Base-by-base conservation (phyloP, 1,284 basidiomycete species). In the Cutaneotrichosporon cavernicola region DNA sequence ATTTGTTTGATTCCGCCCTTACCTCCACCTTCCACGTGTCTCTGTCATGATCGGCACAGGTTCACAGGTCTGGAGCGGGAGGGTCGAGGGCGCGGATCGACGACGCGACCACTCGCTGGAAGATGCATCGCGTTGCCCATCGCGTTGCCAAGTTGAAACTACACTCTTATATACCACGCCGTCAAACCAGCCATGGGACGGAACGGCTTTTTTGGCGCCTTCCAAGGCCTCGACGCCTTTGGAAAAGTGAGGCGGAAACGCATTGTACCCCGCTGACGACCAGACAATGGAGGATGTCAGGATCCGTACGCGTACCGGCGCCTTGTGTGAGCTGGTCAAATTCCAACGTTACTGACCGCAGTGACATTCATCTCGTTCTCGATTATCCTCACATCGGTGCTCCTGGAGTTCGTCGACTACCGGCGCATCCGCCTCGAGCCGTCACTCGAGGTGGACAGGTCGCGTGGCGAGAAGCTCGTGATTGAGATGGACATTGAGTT, bases 241-340 rank as follows among this genome's bases (percentile, higher is more conserved):
- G 95, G 94, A 69, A 98, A 97, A 88, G 95, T 94, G 75, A 73
- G 83, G 9, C 26, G 26, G 26, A 26, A 26, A 21, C 46, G 22
- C 22, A 16, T 13, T 22, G 16, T 16, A 16, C 22, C 1, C 40
- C 18, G n/a, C 63, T 63, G 58, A 68, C 60, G 61, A 68, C 43
- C 62, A 96, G 95, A 97, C 94, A 43, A 92, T 91, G 81, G 94
- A 97, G 77, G 94, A 97, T 85, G 94, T 97, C 69, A 97, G 97
- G 83, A 91, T 97, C 82, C 93, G 93, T 84, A 97, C 95, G 49
- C 87, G 91, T 69, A 94, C 91, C 47, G 93, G 93, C 71, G 93
- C 92, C 73, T 83, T 96, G 73, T 84, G 92, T 95, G 74, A 81
- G 90, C 51, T 34, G 1, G 18, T 84, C 55, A 40, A 14, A 9